phyloP scores from a whole-genome alignment of 1,139 yeast genomes.

The Candida sp. region DNA sequence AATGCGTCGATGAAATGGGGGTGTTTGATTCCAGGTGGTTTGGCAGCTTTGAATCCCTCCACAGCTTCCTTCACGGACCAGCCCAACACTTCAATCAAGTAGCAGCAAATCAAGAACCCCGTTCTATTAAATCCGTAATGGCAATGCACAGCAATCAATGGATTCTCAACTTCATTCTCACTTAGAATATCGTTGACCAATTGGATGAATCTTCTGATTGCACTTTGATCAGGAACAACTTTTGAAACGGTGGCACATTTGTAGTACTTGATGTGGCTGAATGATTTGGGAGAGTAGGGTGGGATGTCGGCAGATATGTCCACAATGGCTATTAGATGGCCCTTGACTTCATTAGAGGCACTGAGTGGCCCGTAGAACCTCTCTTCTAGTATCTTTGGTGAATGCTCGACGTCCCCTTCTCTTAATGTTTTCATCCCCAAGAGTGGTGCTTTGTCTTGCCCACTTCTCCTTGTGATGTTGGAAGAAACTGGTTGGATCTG shows the following conservation, averaged over 20 bases:
- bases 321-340: slow-evolving; percentile 57
- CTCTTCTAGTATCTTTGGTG: slow-evolving; percentile 58
- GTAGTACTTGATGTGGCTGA: slow-evolving; percentile 57
- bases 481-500: slow-evolving; percentile 54
- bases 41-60: slow-evolving; percentile 58
- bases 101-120: slow-evolving; percentile 75
- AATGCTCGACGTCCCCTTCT: slow-evolving; percentile 64
- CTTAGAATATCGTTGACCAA: slow-evolving; percentile 55
- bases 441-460: slow-evolving; percentile 48
- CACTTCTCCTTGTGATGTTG: slow-evolving; percentile 38
- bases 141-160: slow-evolving; percentile 71
- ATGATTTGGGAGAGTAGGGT: slow-evolving; percentile 68
- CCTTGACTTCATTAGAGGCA: slow-evolving; percentile 17
- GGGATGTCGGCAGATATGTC: slow-evolving; percentile 82
- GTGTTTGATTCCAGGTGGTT: slow-evolving; percentile 78
- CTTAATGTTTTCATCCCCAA: slow-evolving; percentile 79
- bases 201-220: slow-evolving; percentile 60
- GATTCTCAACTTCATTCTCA: slow-evolving; percentile 23
- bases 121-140: slow-evolving; percentile 86
- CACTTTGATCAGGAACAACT: slow-evolving; percentile 69
- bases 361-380: slow-evolving; percentile 39
- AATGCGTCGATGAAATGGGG: slow-evolving; percentile 79
- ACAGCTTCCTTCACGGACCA: slow-evolving; percentile 70
- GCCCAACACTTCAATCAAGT: slow-evolving; percentile 61
- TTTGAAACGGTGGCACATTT: slow-evolving; percentile 83